These are phyloP conservation scores for Vaccinium myrtillus DNA, from an alignment of 148 eudicot species.

Conservation along the genomic window DNA sequence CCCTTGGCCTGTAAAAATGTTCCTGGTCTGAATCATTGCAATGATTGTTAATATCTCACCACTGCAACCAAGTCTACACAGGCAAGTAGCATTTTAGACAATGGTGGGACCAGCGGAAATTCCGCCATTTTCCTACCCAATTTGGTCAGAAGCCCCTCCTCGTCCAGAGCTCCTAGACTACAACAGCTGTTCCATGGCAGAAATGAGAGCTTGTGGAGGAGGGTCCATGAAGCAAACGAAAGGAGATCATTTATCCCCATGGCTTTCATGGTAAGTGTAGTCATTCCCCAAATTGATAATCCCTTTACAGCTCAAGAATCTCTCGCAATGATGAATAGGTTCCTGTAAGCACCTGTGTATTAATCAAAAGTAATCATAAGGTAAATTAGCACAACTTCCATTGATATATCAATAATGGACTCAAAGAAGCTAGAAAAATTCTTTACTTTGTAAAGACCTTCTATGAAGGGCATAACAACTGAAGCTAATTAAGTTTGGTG, in stretches of 20 bases:
- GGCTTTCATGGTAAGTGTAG: slow-evolving; percentile 80
- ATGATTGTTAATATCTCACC: slow-evolving; percentile 92
- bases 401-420: background rate
- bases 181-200: slow-evolving; percentile 93
- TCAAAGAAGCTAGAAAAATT: background rate
- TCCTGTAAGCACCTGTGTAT: slow-evolving; percentile 19
- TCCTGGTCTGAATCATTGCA: slow-evolving; percentile 93
- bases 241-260: slow-evolving; percentile 91
- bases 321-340: background rate
- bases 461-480: slow-evolving; percentile 59
- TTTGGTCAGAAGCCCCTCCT: slow-evolving; percentile 90
- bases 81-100: slow-evolving; percentile 91
- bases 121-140: slow-evolving; percentile 93
- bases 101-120: slow-evolving; percentile 83
- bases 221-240: slow-evolving; percentile 95
- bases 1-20: slow-evolving; percentile 83
- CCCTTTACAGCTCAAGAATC: slow-evolving; percentile 6
- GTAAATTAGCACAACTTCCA: background rate
- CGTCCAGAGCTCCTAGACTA: slow-evolving; percentile 90
- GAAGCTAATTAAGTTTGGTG: slow-evolving; percentile 57
- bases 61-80: slow-evolving; percentile 96
- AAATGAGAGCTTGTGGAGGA: slow-evolving; percentile 90
- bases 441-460: slow-evolving; percentile 39
- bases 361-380: background rate
- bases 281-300: slow-evolving; percentile 39